Percentiles rank a stretch among this genome's conserved stretches.
phyloP scores from a whole-genome alignment of 306 rosid genomes.

The Dryas octopetala region DNA sequence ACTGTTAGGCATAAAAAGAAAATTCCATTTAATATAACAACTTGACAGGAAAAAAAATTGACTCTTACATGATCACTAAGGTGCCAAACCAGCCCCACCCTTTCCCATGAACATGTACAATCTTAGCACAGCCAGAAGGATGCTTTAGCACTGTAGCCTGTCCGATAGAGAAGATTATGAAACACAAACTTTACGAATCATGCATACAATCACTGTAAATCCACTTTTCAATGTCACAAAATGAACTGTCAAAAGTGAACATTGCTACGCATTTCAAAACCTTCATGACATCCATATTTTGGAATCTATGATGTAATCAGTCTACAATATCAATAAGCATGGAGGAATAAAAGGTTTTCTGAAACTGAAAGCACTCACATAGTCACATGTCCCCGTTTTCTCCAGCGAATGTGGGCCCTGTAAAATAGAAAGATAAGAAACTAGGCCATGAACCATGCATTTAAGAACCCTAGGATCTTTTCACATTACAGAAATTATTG shows the following conservation, averaged over 20 bases:
- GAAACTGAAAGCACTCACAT: constrained; percentile 59
- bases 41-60: background rate
- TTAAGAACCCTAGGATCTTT: constrained; percentile 19
- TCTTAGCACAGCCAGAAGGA: constrained; percentile 88
- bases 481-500: constrained; percentile 12
- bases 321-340: background rate
- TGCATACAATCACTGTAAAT: background rate
- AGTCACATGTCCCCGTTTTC: constrained; percentile 65
- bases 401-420: constrained; percentile 66
- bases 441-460: constrained; percentile 19
- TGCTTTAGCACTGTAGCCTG: constrained; percentile 82
- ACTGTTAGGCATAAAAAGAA: background rate
- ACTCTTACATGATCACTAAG: constrained; percentile 52
- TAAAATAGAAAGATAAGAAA: constrained; percentile 32
- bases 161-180: constrained; percentile 29
- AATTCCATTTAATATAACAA: background rate
- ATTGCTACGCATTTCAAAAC: constrained; percentile 2
- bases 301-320: background rate
- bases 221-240: background rate
- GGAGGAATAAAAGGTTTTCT: constrained; percentile 11
- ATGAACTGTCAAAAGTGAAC: background rate
- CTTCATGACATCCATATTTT: constrained; percentile 13
- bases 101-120: constrained; percentile 46
- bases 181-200: constrained; percentile 3
- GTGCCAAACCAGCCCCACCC: constrained; percentile 87